phyloP scores from a whole-genome alignment of 352 stramenopile genomes.

The Globisporangium yorkense region DNA sequence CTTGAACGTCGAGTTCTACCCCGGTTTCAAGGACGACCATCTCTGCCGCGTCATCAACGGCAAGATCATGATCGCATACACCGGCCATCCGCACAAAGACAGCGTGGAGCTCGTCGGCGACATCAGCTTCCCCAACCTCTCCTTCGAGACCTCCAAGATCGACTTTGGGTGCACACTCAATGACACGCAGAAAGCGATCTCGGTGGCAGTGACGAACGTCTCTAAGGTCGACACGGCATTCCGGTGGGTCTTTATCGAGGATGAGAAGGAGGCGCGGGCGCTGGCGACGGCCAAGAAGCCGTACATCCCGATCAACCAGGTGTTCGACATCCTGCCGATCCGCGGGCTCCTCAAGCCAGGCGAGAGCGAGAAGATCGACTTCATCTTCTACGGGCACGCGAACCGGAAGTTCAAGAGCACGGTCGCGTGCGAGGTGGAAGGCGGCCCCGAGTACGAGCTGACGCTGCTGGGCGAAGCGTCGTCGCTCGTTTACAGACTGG shows the following conservation, averaged over 20 bases:
- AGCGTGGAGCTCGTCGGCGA: conserved; percentile 84
- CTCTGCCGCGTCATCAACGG: conserved; percentile 82
- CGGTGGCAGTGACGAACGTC: conserved; percentile 84
- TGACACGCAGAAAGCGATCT: conserved; percentile 90
- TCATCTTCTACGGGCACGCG: conserved; percentile 91
- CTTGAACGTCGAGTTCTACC: conserved; percentile 92
- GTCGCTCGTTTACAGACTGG: conserved; percentile 88
- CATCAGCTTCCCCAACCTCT: conserved; percentile 93
- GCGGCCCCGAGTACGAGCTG: conserved; percentile 92
- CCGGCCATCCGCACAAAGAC: conserved; percentile 89
- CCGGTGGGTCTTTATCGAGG: conserved; percentile 93
- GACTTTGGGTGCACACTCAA: conserved; percentile 95
- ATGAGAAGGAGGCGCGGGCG: conserved; percentile 67
- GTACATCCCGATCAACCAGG: conserved; percentile 89
- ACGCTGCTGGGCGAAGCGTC: conserved; percentile 87
- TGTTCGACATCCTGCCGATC: conserved; percentile 95
- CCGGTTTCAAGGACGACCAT: conserved; percentile 89
- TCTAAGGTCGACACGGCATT: conserved; percentile 88
- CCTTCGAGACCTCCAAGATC: conserved; percentile 87
- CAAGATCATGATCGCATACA: conserved; percentile 82
- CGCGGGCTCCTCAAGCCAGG: conserved; percentile 74
- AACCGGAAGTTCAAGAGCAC: conserved; percentile 89
- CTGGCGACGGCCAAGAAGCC: conserved; percentile 66
- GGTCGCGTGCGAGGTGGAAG: conserved; percentile 90
- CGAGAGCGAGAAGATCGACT: conserved; percentile 91